Percentiles rank a stretch among this genome's conserved stretches.
Conservation (phyloP, 345 rosid genomes). For the Diplotaxis tenuifolia region DNA sequence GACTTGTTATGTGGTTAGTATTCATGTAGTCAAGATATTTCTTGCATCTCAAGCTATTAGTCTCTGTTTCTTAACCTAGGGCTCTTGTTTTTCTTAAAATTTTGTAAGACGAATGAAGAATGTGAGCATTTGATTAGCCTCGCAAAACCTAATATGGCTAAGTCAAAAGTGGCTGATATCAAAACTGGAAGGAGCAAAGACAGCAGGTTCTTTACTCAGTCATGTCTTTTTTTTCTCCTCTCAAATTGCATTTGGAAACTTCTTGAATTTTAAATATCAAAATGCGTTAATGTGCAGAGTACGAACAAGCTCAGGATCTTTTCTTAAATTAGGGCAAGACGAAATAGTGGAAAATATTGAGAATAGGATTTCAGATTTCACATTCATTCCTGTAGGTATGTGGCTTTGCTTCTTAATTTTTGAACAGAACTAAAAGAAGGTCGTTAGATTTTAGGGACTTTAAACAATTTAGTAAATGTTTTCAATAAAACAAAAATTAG, state of each 20-base stretch:
- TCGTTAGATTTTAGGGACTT: too few relatives aligned
- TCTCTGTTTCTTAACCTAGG: neutral
- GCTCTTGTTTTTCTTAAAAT: neutral
- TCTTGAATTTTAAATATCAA: neutral
- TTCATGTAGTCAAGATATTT: neutral
- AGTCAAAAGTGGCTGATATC: conserved; percentile 76
- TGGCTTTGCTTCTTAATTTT: neutral
- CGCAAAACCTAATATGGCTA: conserved; percentile 74
- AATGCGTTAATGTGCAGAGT: conserved; percentile 42
- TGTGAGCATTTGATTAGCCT: conserved; percentile 69
- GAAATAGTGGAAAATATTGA: conserved; percentile 64
- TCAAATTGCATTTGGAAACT: neutral
- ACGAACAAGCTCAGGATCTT: conserved; percentile 84
- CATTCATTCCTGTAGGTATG: conserved; percentile 51
- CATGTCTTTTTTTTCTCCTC: neutral
- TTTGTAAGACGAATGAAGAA: conserved; percentile 57
- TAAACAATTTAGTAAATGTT: too few relatives aligned
- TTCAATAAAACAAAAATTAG: too few relatives aligned
- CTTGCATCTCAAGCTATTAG: neutral
- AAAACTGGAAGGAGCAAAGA: conserved; percentile 73
- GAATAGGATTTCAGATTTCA: conserved; percentile 76
- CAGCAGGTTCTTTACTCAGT: conserved; percentile 50
- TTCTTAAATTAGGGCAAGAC: conserved; percentile 70
- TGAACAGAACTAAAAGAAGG: too few relatives aligned
- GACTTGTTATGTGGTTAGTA: neutral